Base-by-base conservation (phyloP, 2,329 filamentous ascomycete species). In the Plectosphaerella cucumerina region DNA sequence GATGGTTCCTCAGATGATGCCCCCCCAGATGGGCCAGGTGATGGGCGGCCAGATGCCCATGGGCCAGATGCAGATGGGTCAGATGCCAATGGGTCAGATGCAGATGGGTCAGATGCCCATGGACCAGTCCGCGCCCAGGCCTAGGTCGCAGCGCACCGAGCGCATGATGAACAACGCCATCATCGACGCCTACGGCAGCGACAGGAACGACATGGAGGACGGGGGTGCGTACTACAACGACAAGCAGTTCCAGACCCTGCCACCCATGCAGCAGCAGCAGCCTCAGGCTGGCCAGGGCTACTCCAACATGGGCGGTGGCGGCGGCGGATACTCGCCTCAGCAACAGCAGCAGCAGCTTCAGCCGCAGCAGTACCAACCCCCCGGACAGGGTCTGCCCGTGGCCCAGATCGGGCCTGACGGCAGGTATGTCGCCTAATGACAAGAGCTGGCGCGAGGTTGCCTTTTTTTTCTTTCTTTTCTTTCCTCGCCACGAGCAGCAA, bases 331-430 rank as follows among this genome's bases (percentile, higher is more conserved):
- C n/a, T 21, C 18, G 31, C 43, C 23, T 21, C 23, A 45, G 33
- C 44, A 31, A 47, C 44, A 35, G 33, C 4, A 17, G 26, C 26
- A 31, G 26, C 26, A 31, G 26, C 8, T 31, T 8, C 26, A 31
- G 26, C 26, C 26, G 26, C 26, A 20, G 6, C 14, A n/a, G 22
- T 48, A 48, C 37, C 42, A 33, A 6, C 17, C 35, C 35, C 15
- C 23, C 11, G 23, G 35, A 35, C 48, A 45, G 15, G 53, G 54
- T 3, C 18, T 56, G 6, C 54, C 54, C 6, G 39, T 53, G 22
- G 54, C 53, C 1, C 50, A 56, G 14, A 39, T 50, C 20, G 53
- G 47, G 12, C 44, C 54, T 9, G 53, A 55, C 2, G 53, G 54
- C 15, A 49, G 53, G 10, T 56, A 49, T 26, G 39, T 53, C 6